Evolutionary conservation across 1,284 basidiomycete species (phyloP), one percentile per base, ranked within the genome.

Genomic region (Cronartium ribicola): DNA sequence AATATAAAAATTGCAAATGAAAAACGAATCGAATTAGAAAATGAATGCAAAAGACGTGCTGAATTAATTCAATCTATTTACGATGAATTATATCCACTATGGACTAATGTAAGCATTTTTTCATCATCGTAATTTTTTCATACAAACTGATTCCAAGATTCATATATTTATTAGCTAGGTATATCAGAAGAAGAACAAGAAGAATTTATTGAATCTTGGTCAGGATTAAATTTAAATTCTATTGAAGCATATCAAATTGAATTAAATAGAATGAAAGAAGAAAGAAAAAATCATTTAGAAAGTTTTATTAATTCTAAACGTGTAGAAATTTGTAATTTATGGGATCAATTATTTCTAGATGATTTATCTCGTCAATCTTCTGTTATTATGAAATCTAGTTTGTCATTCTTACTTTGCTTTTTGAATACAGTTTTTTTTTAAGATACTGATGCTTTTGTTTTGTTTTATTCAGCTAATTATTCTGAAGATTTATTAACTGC

Each of bases 231-330:
- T 57, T 46, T 59, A 36, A 20, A 63, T 57, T 71, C 64, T 66
- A 44, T 68, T 2, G 29, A 66, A 76, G 70, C 61, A 66, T 99
- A 99, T 79, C 90, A 94, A 78, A 86, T 87, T 65, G 96, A 99
- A 81, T 84, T 97, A 46, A 90, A 91, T 75, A 86, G 94, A 73
- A 94, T 98, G 88, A 83, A 92, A 29, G 89, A 91, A 79, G 83
- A 97, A 68, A 94, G 94, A 83, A 85, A 90, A 67, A 89, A 94
- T 78, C 87, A 90, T 72, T 91, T 98, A 88, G 87, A 88, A 62
- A 85, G 87, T 13, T 98, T 98, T 81, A 87, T 99, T 62, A 84
- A 84, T 68, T 90, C 88, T 79, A 92, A 92, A 2, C 84, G 95
- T 64, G 85, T 86, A 63, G 91, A 94, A 81, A 93, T 99, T 70